Base-by-base conservation (phyloP, 768 basidiomycete genomes). In the Trametes villosa region DNA sequence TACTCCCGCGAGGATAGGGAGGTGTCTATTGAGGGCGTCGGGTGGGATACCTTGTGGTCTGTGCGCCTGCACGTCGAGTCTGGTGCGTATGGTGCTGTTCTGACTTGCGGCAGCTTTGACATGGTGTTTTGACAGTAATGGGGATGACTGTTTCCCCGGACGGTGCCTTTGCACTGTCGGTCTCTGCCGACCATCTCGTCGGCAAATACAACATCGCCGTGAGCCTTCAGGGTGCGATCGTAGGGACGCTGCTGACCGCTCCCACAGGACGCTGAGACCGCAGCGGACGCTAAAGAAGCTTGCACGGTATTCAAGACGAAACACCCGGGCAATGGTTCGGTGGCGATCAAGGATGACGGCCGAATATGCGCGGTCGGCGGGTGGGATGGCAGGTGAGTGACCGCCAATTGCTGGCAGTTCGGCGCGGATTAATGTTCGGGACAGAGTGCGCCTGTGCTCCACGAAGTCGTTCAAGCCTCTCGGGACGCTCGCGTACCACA, bases 351-450 rank as follows among this genome's bases (percentile, higher is more conserved):
- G 6, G 80, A 84, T 34, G 88, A 91, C 64, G 92, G 87, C 0
- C 82, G 83, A 22, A 84, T 98, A 0, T 89, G 94, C 66, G 95
- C 94, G 0, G 78, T 95, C 2, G 96, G 90, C 2, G 94, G 95
- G 0, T 98, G 96, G 96, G 95, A 98, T 62, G 95, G 96, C 34
- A 85, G 81, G 96, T 95, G 65, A 66, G 90, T n/a, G n/a, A 75
- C 22, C 9, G 3, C 6, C 5, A 15, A 18, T n/a, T n/a, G n/a
- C n/a, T n/a, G 48, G 55, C 18, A 15, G 18, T 13, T 72, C 71
- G 45, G 63, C 33, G 13, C 0, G 20, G 30, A 1, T 5, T 41
- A 27, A 55, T 44, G 36, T 2, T 26, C 9, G 5, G 17, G 18
- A 24, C 68, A 97, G 94, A 59, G 79, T 96, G 18, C 86, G 93